A percentile compares a stretch with the other conserved stretches of the same genome.
phyloP scores from a whole-genome alignment of 176 grass and related monocot genomes.

The Musa itinerans region DNA sequence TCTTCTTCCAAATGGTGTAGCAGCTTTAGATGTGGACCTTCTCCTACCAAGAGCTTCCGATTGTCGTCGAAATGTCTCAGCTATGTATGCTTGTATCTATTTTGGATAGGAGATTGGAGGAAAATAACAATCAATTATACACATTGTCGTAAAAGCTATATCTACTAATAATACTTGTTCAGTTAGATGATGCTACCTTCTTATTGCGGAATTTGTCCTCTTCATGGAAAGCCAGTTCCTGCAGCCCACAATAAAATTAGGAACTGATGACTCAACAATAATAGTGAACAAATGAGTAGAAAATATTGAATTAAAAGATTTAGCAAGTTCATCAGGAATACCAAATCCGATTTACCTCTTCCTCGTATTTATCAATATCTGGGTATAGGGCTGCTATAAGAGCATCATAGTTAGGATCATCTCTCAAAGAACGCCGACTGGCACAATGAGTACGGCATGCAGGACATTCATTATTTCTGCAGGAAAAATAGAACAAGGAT shows the following conservation, averaged over 20 bases:
- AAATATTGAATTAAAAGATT: conserved; percentile 8
- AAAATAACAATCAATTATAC: not conserved
- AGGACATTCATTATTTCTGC: conserved; percentile 85
- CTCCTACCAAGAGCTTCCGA: conserved; percentile 58
- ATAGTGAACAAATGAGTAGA: not conserved
- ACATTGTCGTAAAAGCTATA: not conserved
- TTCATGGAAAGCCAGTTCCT: conserved; percentile 83
- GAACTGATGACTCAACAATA: conserved; percentile 13
- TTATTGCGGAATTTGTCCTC: conserved; percentile 64
- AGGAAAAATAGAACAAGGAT: not conserved
- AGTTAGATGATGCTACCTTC: conserved; percentile 38
- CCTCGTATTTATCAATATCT: conserved; percentile 80
- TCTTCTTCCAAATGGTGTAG: conserved; percentile 41
- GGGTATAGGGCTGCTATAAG: conserved; percentile 71
- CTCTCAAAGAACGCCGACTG: conserved; percentile 76
- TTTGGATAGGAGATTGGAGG: conserved; percentile 15
- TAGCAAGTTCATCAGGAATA: conserved; percentile 12
- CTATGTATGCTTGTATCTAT: conserved; percentile 79
- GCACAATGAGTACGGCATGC: conserved; percentile 85
- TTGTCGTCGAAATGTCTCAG: conserved; percentile 56
- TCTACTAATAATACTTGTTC: not conserved
- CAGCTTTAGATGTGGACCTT: conserved; percentile 36
- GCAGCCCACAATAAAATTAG: conserved; percentile 2
- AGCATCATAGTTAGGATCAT: conserved; percentile 83
- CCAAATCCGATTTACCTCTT: conserved; percentile 45